Base-by-base conservation (phyloP, 1,284 basidiomycete genomes). In the Veloboletus limbatus region DNA sequence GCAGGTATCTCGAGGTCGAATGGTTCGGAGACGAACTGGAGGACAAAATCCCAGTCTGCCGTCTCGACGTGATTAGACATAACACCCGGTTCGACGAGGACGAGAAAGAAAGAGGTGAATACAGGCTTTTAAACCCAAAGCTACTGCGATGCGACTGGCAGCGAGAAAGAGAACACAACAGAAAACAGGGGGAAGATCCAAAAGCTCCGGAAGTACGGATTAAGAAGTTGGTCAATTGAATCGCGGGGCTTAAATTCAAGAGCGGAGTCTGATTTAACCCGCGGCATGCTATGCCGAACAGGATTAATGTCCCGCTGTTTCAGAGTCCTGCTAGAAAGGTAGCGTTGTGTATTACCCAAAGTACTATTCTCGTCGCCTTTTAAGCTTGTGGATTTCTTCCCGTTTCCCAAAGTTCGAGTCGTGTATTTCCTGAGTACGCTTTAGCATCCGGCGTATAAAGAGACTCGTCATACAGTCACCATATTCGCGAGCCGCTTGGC, bases 401-500 rank as follows among this genome's bases (percentile, higher is more conserved):
- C 92, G 77, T 66, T 88, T 82, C 20, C 95, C 96, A 69, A 97
- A 97, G 49, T 87, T 80, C 14, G 89, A 88, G 58, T 95, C 92
- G 59, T 96, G 89, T 56, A 99, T 75, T 69, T 92, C 88, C 92
- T 94, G 66, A 31, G 37, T 39, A 36, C 26, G 16, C 14, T 8
- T 67, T 5, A 64, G 52, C 35, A 37, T 43, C 14, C 3, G 9
- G 36, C 14, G 31, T 21, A 3, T 2, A 13, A 13, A 18, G 6
- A 32, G 33, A 21, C n/a, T n/a, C n/a, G 22, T 8, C 8, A 4
- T 13, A 32, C 6, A 47, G 78, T 60, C 59, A 93, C 94, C 92
- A 98, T 96, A 42, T 85, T 90, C 0, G 97, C 96, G 27, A 97
- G 72, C 24, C 96, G 79, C 68, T 97, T 95, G 0, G 96, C 96